Conservation (phyloP, 1,139 yeast species). For the Kluyveromyces sp. region DNA sequence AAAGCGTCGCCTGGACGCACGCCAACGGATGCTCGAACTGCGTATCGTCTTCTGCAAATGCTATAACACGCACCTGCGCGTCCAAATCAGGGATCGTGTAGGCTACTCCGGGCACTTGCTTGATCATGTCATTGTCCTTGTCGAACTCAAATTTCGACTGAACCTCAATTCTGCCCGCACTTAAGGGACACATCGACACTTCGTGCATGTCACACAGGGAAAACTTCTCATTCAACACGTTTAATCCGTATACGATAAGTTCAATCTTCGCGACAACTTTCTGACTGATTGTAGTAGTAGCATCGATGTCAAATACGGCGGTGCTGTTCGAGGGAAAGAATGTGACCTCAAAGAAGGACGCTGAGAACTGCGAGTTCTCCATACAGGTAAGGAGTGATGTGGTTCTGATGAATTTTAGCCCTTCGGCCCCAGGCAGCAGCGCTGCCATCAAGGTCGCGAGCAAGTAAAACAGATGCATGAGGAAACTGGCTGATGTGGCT, state of each 20-base stretch:
- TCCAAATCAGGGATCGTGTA: slow-evolving; percentile 91
- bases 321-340: slow-evolving; percentile 60
- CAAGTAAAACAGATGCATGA: background rate
- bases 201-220: slow-evolving; percentile 57
- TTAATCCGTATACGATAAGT: slow-evolving; percentile 80
- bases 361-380: slow-evolving; percentile 82
- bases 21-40: slow-evolving; percentile 49
- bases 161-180: slow-evolving; percentile 81
- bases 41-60: slow-evolving; percentile 44
- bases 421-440: slow-evolving; percentile 1
- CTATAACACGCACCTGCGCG: slow-evolving; percentile 75
- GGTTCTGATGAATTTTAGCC: slow-evolving; percentile 34
- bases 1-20: slow-evolving; percentile 82
- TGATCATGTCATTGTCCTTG: slow-evolving; percentile 36
- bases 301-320: slow-evolving; percentile 62
- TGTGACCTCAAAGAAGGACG: slow-evolving; percentile 73
- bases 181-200: slow-evolving; percentile 69
- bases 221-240: slow-evolving; percentile 47
- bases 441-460: background rate
- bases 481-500: no score
- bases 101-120: slow-evolving; percentile 70
- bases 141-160: slow-evolving; percentile 43
- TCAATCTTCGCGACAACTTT: slow-evolving; percentile 61
- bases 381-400: slow-evolving; percentile 87
- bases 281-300: slow-evolving; percentile 73